Percentiles rank a stretch among this genome's conserved stretches.
Evolutionary conservation across 2,329 filamentous ascomycete genomes (phyloP).

Genomic region (Monilinia aucupariae): DNA sequence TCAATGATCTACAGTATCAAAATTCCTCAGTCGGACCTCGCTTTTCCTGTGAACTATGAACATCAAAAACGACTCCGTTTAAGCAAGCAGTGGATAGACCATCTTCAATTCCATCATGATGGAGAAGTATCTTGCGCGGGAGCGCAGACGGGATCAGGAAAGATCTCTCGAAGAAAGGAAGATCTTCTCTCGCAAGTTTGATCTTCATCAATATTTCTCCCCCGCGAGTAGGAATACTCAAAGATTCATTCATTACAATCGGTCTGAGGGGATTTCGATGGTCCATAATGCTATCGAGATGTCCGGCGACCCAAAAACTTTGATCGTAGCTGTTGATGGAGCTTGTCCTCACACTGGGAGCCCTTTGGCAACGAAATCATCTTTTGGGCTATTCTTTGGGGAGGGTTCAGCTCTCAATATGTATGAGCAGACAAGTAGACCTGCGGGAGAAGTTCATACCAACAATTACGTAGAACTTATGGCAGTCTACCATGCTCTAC

Average conservation of each 20-base stretch:
- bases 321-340: conserved; percentile 4
- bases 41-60: not conserved
- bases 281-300: not conserved
- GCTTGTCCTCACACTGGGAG: not conserved
- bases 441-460: not conserved
- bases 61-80: too few species aligned
- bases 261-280: not conserved
- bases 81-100: not conserved
- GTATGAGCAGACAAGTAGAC: not conserved
- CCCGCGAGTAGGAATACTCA: not conserved
- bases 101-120: not conserved
- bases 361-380: not conserved
- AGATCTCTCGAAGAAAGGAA: not conserved
- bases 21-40: not conserved
- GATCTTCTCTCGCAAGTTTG: conserved; percentile 1
- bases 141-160: not conserved
- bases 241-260: not conserved
- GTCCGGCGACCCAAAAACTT: not conserved
- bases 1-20: too few species aligned
- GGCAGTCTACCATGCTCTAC: not conserved
- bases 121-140: not conserved
- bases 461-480: not conserved
- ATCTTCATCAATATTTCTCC: conserved; percentile 6
- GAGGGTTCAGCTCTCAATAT: not conserved
- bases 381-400: not conserved